Evolutionary conservation across 129 eudicot species (phyloP), one percentile per base, ranked within the genome.

Genomic region (Sambucus nigra): DNA sequence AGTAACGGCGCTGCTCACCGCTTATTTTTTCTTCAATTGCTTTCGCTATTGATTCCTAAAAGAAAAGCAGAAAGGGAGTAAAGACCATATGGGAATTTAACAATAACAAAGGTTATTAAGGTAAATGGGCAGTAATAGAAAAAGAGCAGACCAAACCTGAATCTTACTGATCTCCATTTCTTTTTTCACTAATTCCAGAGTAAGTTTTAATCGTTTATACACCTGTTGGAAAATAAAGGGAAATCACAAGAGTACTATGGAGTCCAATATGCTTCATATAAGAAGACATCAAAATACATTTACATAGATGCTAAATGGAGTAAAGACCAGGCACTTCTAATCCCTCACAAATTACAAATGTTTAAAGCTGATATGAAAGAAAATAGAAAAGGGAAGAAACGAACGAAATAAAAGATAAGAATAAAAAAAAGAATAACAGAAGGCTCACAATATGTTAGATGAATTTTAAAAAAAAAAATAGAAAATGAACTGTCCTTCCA

Each of bases 11-110:
- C 53, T 92, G 99, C 76, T 92, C 99, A 17, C 89, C 89, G 61
- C 96, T 92, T 49, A 92, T 92, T 76, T 92, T 92, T 61, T 92
- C 99, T 66, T 92, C 99, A 63, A 92, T 92, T 48, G 99, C 96
- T 70, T 92, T 92, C 29, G 99, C 95, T 62, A 92, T 92, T 23
- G 96, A 69, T 82, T 92, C 99, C 96, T 92, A 69, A 21, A 50
- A 46, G 20, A 57, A 53, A 51, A 67, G 7, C 18, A 51, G 11
- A 44, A 19, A 23, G 7, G 28, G 41, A 1, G n/a, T 20, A 53
- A 29, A 13, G 11, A 28, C 22, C 44, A 20, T 20, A 18, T 19
- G 40, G 28, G 54, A 20, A 55, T 18, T 51, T 52, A 50, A 33
- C 48, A 51, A 57, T 15, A 53, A 35, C 1, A 35, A 47, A 64